phyloP scores from a whole-genome alignment of 805 yeast species.

The Brettanomyces naardenensis region DNA sequence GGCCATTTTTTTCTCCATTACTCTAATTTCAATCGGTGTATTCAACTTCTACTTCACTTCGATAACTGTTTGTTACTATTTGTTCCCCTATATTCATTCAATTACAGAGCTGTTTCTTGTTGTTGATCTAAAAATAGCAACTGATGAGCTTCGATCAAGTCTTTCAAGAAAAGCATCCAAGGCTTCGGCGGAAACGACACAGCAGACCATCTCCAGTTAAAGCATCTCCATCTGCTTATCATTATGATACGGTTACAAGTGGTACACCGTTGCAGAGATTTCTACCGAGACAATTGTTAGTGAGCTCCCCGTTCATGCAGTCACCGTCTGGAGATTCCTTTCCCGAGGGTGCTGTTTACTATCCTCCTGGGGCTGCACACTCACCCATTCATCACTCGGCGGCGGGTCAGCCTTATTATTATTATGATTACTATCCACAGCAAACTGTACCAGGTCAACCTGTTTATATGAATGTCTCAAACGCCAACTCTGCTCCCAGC shows the following conservation, averaged over 20 bases:
- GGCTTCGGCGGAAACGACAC: too few species aligned
- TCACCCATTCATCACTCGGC: neutral
- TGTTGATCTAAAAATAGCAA: too few species aligned
- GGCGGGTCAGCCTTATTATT: neutral
- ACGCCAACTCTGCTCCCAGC: neutral
- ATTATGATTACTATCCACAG: neutral
- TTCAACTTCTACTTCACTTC: too few species aligned
- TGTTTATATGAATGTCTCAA: neutral
- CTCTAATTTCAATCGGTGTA: too few species aligned
- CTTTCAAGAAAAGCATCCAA: too few species aligned
- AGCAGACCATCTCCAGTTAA: neutral
- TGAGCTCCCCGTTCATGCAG: slow-evolving; percentile 53
- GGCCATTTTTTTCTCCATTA: too few species aligned
- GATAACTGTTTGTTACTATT: too few species aligned
- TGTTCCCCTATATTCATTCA: too few species aligned
- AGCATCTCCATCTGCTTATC: neutral
- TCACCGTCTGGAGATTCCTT: slow-evolving; percentile 22
- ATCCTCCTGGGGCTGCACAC: neutral
- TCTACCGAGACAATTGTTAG: slow-evolving; percentile 54
- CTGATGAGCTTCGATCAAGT: too few species aligned
- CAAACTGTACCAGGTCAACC: neutral
- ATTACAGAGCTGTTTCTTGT: too few species aligned
- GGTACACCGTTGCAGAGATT: slow-evolving; percentile 31
- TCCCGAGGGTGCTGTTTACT: neutral
- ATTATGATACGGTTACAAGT: neutral